These are phyloP conservation scores for Persicaria tinctoria DNA, from an alignment of 148 eudicot species.

Conservation along the genomic window DNA sequence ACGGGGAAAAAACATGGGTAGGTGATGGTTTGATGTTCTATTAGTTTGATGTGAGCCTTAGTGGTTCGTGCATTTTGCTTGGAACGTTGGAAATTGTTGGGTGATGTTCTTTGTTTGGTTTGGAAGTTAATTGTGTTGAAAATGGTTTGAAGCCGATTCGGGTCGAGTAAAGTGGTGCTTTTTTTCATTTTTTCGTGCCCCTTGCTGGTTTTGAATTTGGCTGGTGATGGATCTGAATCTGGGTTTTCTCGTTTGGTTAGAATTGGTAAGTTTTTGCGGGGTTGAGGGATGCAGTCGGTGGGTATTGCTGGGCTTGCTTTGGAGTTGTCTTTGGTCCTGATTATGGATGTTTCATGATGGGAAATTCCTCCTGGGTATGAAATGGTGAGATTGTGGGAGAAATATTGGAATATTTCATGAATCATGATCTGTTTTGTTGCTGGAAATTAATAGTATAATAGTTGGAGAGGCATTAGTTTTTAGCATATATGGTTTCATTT, in stretches of 20 bases:
- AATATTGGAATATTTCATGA: background rate
- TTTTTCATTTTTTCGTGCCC: background rate
- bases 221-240: slow-evolving; percentile 13
- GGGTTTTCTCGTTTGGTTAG: slow-evolving; percentile 5
- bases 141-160: slow-evolving; percentile 4
- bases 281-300: background rate
- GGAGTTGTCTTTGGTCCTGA: background rate
- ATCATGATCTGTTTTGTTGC: background rate
- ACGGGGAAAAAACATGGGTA: slow-evolving; percentile 8
- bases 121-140: slow-evolving; percentile 1
- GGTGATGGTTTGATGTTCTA: slow-evolving; percentile 7
- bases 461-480: background rate
- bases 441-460: background rate
- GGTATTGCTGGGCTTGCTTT: background rate
- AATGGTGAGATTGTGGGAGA: background rate
- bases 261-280: slow-evolving; percentile 1
- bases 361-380: background rate
- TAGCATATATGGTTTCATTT: background rate
- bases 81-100: slow-evolving; percentile 9
- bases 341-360: slow-evolving; percentile 5
- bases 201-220: slow-evolving; percentile 5
- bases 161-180: background rate
- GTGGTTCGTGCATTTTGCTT: slow-evolving; percentile 1
- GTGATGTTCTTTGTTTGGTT: slow-evolving; percentile 3
- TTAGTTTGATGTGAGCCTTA: background rate